These are phyloP conservation scores for Drosera spatulata DNA, from an alignment of 179 eudicot species.

Conservation along the genomic window DNA sequence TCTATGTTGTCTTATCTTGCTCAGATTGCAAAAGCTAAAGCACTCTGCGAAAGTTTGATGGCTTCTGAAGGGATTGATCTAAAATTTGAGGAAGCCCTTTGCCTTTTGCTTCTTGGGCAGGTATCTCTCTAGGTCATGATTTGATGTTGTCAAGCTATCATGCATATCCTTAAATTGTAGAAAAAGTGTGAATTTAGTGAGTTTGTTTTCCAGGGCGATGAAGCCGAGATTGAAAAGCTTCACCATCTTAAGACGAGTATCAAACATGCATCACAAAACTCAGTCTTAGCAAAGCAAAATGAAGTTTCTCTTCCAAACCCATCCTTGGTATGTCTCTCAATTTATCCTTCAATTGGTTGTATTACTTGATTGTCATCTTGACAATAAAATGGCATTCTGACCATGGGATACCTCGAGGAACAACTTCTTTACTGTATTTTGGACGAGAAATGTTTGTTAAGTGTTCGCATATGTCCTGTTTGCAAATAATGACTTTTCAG, in stretches of 20 bases:
- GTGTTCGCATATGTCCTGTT: no score
- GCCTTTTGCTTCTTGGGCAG: conserved; percentile 88
- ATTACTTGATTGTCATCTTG: background rate
- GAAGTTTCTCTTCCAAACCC: conserved; percentile 36
- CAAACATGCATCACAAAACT: conserved; percentile 35
- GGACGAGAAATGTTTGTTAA: no score
- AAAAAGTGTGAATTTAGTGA: background rate
- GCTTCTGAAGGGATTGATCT: conserved; percentile 85
- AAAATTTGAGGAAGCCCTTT: conserved; percentile 89
- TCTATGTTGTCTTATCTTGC: conserved; percentile 12
- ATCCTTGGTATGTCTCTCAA: conserved; percentile 41
- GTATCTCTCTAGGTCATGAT: conserved; percentile 22
- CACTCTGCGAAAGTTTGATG: conserved; percentile 73
- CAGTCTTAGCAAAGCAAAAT: conserved; percentile 40
- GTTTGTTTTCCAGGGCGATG: conserved; percentile 49
- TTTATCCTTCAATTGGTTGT: no score
- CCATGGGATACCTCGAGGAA: no score
- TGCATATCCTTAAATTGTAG: background rate
- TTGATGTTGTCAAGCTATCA: conserved; percentile 1
- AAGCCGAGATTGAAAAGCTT: conserved; percentile 73
- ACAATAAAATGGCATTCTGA: background rate
- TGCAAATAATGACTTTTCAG: background rate
- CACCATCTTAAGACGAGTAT: conserved; percentile 42
- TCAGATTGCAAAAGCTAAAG: conserved; percentile 82
- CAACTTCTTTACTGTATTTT: background rate